These are phyloP conservation scores for Ascobolus immersus DNA, from an alignment of 495 filamentous ascomycete species.

Conservation along the genomic window DNA sequence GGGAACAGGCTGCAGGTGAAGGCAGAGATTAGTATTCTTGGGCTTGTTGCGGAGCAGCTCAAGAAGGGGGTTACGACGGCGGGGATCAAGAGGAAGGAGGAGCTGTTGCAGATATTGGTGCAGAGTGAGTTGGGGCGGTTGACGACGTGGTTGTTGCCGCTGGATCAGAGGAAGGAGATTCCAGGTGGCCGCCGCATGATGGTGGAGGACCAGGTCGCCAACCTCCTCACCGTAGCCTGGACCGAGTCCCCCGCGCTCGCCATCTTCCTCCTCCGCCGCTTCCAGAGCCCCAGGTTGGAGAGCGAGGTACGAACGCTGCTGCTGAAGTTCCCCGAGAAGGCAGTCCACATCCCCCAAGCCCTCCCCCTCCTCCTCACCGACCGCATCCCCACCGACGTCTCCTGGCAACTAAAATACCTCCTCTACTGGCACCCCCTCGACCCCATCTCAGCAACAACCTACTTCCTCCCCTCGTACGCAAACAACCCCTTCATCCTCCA, in stretches of 20 bases:
- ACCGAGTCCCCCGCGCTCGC: slow-evolving; percentile 54
- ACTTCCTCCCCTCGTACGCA: slow-evolving; percentile 78
- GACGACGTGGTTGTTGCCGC: slow-evolving; percentile 68
- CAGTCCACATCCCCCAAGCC: slow-evolving; percentile 49
- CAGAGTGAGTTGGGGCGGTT: slow-evolving; percentile 68
- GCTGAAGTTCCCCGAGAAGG: slow-evolving; percentile 58
- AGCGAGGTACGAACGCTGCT: slow-evolving; percentile 54
- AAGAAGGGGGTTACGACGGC: slow-evolving; percentile 7
- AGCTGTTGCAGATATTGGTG: slow-evolving; percentile 48
- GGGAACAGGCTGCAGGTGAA: slow-evolving; percentile 82
- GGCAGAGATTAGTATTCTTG: slow-evolving; percentile 55
- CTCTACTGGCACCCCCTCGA: slow-evolving; percentile 88
- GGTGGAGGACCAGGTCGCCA: slow-evolving; percentile 19
- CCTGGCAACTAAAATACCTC: slow-evolving; percentile 73
- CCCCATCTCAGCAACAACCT: slow-evolving; percentile 72
- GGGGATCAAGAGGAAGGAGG: slow-evolving; percentile 50
- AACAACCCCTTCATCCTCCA: slow-evolving; percentile 87
- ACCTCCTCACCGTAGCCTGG: slow-evolving; percentile 63
- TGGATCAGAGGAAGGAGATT: slow-evolving; percentile 41
- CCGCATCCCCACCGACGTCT: slow-evolving; percentile 49
- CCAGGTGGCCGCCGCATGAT: neutral
- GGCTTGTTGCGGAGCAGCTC: slow-evolving; percentile 22
- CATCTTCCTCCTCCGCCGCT: slow-evolving; percentile 53
- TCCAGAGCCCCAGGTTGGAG: slow-evolving; percentile 43
- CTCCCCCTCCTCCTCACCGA: slow-evolving; percentile 57